Evolutionary conservation across 345 rosid species (phyloP), one percentile per base, ranked within the genome.

Genomic region (Eucalyptus shirleyi): DNA sequence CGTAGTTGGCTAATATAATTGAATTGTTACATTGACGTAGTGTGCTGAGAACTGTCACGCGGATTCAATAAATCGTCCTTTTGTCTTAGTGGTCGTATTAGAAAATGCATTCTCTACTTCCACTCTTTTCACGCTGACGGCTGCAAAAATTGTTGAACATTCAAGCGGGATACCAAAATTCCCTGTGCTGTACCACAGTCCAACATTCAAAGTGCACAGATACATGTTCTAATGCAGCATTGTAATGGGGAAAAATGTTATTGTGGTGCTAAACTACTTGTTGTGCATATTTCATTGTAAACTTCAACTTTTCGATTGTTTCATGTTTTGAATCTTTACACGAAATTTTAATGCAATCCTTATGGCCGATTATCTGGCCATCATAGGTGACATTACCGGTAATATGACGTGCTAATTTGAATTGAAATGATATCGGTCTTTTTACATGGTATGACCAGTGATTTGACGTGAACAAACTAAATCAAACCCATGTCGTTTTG

Each of bases 361-460:
- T 56, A 1, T 1, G 13, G 6, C 28, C 6, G 3, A 56, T 23
- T 56, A 56, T 56, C 6, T 56, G 1, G 12, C 30, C 13, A 56
- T 56, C 60, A 1, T 56, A 9, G 1, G 1, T 53, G 24, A 53
- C 56, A 53, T 53, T 5, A 19, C 10, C 5, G 5, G 10, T 0
- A 53, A 53, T 53, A 3, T 53, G 4, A 8, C 1, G 1, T 53
- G 13, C 6, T 3, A 56, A 56, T 56, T 56, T 56, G 62, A 56
- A 56, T 56, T 12, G 6, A 56, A 56, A 56, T 56, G 13, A 56
- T 56, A 23, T 56, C 3, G 0, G 13, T 24, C 30, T 56, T 56
- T 3, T 56, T 23, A 56, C 6, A 0, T 23, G 62, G 6, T 24
- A 56, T 23, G 28, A 1, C 6, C 3, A 5, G 1, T 24, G 28